Percentiles rank a stretch among this genome's conserved stretches.
Conservation (phyloP, 176 grass and related monocot genomes). For the Avena atlantica region DNA sequence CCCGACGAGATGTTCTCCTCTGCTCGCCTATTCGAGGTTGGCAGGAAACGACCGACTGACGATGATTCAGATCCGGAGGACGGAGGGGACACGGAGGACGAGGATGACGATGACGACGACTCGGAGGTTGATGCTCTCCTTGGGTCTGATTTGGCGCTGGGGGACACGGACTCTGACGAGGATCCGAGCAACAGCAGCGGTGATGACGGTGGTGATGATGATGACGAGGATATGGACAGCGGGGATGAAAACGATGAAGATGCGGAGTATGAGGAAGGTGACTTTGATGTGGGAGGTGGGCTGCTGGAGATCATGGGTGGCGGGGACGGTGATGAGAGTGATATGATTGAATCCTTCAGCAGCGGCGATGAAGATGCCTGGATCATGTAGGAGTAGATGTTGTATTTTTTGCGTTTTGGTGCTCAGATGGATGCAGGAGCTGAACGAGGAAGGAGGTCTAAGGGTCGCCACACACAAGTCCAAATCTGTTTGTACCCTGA, state of each 20-base stretch:
- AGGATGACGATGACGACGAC: constrained; percentile 81
- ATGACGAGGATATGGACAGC: constrained; percentile 59
- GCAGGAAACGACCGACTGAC: constrained; percentile 82
- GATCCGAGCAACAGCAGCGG: constrained; percentile 64
- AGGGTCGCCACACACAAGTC: not conserved
- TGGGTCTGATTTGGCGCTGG: constrained; percentile 38
- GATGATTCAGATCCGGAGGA: constrained; percentile 98
- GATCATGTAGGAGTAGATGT: constrained; percentile 21
- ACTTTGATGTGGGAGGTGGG: constrained; percentile 57
- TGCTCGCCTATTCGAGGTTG: constrained; percentile 85
- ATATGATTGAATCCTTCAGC: constrained; percentile 65
- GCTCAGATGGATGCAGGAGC: not conserved
- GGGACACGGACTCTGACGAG: constrained; percentile 75
- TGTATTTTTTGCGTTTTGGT: constrained; percentile 21
- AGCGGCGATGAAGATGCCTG: constrained; percentile 67
- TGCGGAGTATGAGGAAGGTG: constrained; percentile 64
- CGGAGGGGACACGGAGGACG: constrained; percentile 69
- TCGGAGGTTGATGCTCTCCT: constrained; percentile 63
- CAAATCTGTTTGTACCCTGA: not conserved
- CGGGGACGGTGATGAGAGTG: constrained; percentile 57
- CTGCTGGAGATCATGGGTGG: constrained; percentile 76
- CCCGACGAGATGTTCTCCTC: constrained; percentile 92
- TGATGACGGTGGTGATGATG: constrained; percentile 54
- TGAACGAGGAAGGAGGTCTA: not conserved
- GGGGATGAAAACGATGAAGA: constrained; percentile 70